A percentile compares a stretch with the other conserved stretches of the same genome.
Conservation (phyloP, 345 rosid genomes). For the Gossypium longicalyx region DNA sequence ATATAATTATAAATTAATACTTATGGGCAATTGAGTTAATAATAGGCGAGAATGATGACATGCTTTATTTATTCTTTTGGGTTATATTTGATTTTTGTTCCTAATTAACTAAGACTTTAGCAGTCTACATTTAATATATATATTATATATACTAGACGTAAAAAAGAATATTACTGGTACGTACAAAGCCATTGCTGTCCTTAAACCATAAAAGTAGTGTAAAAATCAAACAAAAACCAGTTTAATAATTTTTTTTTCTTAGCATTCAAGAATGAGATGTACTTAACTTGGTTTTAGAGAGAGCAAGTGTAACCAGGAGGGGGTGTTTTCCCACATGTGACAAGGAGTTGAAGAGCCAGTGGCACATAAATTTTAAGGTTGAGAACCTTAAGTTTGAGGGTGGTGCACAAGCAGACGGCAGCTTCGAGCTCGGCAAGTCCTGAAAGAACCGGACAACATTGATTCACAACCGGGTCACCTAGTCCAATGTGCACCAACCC, state of each 20-base stretch:
- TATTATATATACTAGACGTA: not conserved
- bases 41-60: too few relatives aligned
- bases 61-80: too few relatives aligned
- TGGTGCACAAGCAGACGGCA: conserved; percentile 85
- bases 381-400: conserved; percentile 78
- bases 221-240: not conserved
- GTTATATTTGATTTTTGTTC: too few relatives aligned
- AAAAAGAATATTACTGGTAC: not conserved
- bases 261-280: too few relatives aligned
- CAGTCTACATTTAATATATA: too few relatives aligned
- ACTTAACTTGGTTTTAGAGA: conserved; percentile 39
- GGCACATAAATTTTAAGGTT: conserved; percentile 78
- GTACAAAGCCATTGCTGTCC: too few relatives aligned
- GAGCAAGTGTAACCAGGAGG: conserved; percentile 97
- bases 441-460: conserved; percentile 74
- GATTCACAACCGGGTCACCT: conserved; percentile 72
- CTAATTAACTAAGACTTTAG: too few relatives aligned
- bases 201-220: not conserved
- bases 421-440: conserved; percentile 87
- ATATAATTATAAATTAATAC: too few relatives aligned
- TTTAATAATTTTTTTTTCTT: too few relatives aligned
- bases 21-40: too few relatives aligned
- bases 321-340: conserved; percentile 90
- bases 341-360: conserved; percentile 85
- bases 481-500: conserved; percentile 79